phyloP scores from a whole-genome alignment of 495 filamentous ascomycete species.

The Aspergillus steynii region DNA sequence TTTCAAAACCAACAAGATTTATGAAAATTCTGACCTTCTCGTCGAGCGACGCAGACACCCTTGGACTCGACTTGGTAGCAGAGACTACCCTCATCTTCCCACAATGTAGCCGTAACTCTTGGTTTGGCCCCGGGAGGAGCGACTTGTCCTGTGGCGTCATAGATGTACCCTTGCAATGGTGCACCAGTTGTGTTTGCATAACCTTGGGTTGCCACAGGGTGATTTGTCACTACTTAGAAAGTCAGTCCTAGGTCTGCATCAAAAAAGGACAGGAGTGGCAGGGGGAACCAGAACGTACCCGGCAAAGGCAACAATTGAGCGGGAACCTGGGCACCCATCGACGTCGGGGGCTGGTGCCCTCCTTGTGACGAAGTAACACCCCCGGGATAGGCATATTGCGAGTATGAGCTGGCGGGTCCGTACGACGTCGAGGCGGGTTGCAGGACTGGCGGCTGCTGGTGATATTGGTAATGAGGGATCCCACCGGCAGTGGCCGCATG shows the following conservation, averaged over 20 bases:
- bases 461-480: conserved; percentile 69
- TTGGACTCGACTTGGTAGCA: conserved; percentile 98
- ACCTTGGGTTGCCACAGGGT: conserved; percentile 42
- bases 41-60: conserved; percentile 90
- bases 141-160: conserved; percentile 88
- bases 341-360: conserved; percentile 64
- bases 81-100: conserved; percentile 97
- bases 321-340: conserved; percentile 59
- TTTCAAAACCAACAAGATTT: background rate
- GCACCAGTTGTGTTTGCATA: conserved; percentile 52
- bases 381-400: conserved; percentile 72
- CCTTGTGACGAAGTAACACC: conserved; percentile 74
- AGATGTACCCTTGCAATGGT: conserved; percentile 56
- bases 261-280: background rate
- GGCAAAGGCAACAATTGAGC: conserved; percentile 69
- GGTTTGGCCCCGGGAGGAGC: conserved; percentile 97
- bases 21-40: conserved; percentile 67
- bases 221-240: conserved; percentile 43
- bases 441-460: conserved; percentile 75
- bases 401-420: conserved; percentile 61
- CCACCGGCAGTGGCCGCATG: conserved; percentile 78
- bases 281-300: conserved; percentile 35
- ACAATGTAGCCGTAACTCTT: conserved; percentile 93
- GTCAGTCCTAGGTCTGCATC: conserved; percentile 4
- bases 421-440: conserved; percentile 80